Percentiles rank a stretch among this genome's conserved stretches.
These are phyloP conservation scores for Akanthomyces dipterigenus DNA, from an alignment of 2,329 filamentous ascomycete genomes.

Conservation along the genomic window DNA sequence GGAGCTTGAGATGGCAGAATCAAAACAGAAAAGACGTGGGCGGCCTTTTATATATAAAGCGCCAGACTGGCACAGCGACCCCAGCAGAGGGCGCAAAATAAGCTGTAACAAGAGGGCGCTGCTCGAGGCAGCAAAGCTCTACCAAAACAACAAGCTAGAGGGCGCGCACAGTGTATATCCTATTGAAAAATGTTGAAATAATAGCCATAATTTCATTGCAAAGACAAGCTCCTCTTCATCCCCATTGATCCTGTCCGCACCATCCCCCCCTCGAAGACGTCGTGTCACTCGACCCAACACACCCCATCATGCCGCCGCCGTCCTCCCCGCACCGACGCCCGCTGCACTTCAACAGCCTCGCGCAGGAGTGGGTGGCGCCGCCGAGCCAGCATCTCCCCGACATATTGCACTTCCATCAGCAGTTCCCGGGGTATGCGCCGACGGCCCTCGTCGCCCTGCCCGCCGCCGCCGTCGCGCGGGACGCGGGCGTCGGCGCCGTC, in stretches of 20 bases:
- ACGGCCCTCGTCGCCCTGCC: slow-evolving; percentile 46
- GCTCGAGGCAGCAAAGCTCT: not conserved
- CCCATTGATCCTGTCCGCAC: not conserved
- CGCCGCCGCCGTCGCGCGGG: slow-evolving; percentile 39
- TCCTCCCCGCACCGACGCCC: slow-evolving; percentile 8
- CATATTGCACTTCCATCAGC: slow-evolving; percentile 47
- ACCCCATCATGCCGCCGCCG: not conserved
- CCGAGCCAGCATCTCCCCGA: slow-evolving; percentile 39
- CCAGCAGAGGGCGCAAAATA: slow-evolving; percentile 4
- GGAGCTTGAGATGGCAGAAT: too few species aligned
- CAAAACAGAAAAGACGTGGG: not conserved
- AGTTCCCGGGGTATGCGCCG: slow-evolving; percentile 68
- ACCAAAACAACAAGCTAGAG: not conserved
- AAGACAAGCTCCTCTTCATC: not conserved
- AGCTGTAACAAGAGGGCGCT: slow-evolving; percentile 9
- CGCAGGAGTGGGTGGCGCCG: not conserved
- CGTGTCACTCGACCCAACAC: not conserved
- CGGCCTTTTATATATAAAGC: not conserved
- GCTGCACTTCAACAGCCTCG: slow-evolving; percentile 5
- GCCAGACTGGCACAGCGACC: not conserved
- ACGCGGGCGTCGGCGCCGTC: slow-evolving; percentile 48
- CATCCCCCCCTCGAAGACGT: too few species aligned
- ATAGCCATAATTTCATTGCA: not conserved
- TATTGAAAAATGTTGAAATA: not conserved
- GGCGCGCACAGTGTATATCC: not conserved